Conservation (phyloP, 768 basidiomycete genomes). For the Cubamyces sp. region DNA sequence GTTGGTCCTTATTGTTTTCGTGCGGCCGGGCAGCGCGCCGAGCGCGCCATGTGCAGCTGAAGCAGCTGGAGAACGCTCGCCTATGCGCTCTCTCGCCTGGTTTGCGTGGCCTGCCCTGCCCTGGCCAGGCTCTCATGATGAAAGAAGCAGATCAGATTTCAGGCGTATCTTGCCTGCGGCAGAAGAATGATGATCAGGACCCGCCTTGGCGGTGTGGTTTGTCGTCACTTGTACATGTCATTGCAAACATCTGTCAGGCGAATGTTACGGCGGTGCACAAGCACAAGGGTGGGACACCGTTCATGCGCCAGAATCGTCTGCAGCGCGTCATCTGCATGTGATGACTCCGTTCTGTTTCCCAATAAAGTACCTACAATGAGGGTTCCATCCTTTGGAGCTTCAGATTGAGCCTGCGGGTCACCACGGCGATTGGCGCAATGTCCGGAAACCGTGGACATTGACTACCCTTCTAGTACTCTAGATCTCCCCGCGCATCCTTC, state of each 20-base stretch:
- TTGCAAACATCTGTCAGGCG: not conserved
- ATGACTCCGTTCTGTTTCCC: too few relatives aligned
- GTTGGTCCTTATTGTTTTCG: conserved; percentile 19
- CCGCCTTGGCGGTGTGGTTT: not conserved
- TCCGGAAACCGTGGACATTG: conserved; percentile 11
- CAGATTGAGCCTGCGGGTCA: not conserved
- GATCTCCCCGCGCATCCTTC: not conserved
- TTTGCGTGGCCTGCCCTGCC: not conserved
- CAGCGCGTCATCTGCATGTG: too few relatives aligned
- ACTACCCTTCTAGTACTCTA: not conserved
- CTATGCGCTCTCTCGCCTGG: not conserved
- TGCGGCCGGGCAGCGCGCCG: conserved; percentile 2
- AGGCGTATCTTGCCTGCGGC: conserved; percentile 1
- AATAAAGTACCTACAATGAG: too few relatives aligned
- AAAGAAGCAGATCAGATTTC: conserved; percentile 7
- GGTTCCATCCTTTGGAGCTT: not conserved
- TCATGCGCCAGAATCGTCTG: too few relatives aligned
- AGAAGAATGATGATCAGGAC: conserved; percentile 11
- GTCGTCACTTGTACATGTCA: not conserved
- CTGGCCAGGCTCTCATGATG: conserved; percentile 1
- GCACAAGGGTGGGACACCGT: not conserved
- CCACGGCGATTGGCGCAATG: conserved; percentile 20
- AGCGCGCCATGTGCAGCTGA: not conserved
- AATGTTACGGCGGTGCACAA: not conserved
- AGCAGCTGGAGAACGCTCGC: not conserved